Conservation (phyloP, 768 basidiomycete genomes). For the Mycena albidolilacea region DNA sequence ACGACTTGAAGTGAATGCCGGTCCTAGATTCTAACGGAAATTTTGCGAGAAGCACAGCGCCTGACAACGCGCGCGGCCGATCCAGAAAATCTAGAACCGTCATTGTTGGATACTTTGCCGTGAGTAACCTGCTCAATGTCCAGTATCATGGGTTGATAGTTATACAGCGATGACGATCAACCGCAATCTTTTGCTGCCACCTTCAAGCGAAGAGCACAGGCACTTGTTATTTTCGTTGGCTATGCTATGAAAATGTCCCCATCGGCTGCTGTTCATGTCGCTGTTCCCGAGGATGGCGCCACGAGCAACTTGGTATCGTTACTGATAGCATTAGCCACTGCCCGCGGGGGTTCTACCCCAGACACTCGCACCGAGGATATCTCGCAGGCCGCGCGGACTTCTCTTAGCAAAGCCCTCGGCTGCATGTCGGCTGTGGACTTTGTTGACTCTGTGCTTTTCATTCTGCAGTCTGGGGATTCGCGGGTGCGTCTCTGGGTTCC, state of each 20-base stretch:
- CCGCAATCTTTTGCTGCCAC: conserved; percentile 58
- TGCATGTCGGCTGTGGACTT: conserved; percentile 84
- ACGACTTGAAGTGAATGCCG: conserved; percentile 19
- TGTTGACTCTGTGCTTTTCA: conserved; percentile 66
- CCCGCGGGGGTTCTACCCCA: conserved; percentile 46
- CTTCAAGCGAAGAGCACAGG: conserved; percentile 73
- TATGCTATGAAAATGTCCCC: conserved; percentile 60
- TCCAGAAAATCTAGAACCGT: conserved; percentile 53
- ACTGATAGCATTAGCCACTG: conserved; percentile 63
- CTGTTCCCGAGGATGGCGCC: conserved; percentile 45
- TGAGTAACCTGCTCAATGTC: conserved; percentile 49
- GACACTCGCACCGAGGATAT: conserved; percentile 62
- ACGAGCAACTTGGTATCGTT: conserved; percentile 62
- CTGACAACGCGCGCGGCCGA: conserved; percentile 62
- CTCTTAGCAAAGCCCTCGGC: conserved; percentile 68
- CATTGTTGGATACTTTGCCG: conserved; percentile 73
- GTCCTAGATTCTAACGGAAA: conserved; percentile 70
- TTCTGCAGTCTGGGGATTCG: conserved; percentile 68
- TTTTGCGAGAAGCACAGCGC: conserved; percentile 76
- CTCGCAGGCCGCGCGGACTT: conserved; percentile 60
- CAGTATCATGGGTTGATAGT: neutral
- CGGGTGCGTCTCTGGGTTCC: conserved; percentile 57
- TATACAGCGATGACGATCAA: conserved; percentile 72
- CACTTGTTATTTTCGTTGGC: conserved; percentile 77
- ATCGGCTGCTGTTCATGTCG: conserved; percentile 32